Evolutionary conservation across 148 eudicot genomes (phyloP), one percentile per base, ranked within the genome.

Genomic region (Polygonum aviculare): DNA sequence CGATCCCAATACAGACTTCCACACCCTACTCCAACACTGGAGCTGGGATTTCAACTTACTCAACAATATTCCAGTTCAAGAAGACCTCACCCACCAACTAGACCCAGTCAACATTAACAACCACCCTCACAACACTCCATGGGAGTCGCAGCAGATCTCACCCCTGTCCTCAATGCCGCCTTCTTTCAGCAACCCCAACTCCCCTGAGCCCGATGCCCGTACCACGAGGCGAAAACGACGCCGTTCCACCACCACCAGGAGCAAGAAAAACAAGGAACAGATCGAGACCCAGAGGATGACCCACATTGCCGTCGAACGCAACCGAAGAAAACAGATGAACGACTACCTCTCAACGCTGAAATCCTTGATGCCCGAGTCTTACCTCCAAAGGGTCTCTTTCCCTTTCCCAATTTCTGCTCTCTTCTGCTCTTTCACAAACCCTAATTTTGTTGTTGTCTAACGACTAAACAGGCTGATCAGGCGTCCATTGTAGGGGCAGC

Each of bases 201-300:
- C 40, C 45, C 7, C 72, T 2, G 72, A 69, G 15, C 41, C 72
- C 19, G 22, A 60, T 26, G 39, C 5, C 14, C 8, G 40, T 12
- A 7, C 77, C 22, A 18, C 74, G 40, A 78, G 86, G 78, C 81
- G 80, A 2, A 86, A 77, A 39, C 74, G 88, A 16, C 80, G 88
- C 0, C 83, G 90, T 14, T 70, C 88, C 5, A 11, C 65, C 0
- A 79, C 88, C 5, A 11, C 65, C 0, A 79, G 77, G 54, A 76
- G 77, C 18, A 80, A 54, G 74, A 90, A 88, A 87, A 90, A 85
- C 62, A 72, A 69, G 59, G 88, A 82, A 49, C 90, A 90, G 41
- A 69, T 88, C 3, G 91, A 90, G 84, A 85, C 76, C 51, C 94
- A 90, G 76, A 86, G 94, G 82, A 90, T 88, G 88, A 86, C 90